Evolutionary conservation across 257 asterid species (phyloP), one percentile per base, ranked within the genome.

Genomic region (Coffea eugenioides): DNA sequence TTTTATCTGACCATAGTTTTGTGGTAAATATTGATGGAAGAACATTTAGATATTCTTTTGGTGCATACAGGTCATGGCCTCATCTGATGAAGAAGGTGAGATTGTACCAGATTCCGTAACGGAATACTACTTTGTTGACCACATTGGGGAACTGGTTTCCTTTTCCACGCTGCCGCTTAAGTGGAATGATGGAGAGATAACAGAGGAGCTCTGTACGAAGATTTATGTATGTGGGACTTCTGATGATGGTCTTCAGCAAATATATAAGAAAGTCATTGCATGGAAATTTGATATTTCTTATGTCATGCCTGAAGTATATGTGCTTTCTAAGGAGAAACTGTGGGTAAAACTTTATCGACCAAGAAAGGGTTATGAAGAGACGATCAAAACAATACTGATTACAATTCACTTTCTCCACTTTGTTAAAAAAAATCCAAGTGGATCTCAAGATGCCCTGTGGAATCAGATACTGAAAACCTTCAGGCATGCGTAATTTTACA

Each of bases 31-130:
- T 9, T 25, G 18, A 12, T 18, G 46, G 39, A 25, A 25, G 15
- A 56, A 16, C 15, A 43, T 23, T 39, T 56, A 57, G 61, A 20
- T n/a, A 4, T 70, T 15, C 25, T 78, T n/a, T 25, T 46, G 27
- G 41, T 71, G 39, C 54, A 56, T 82, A 48, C 70, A 82, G 84
- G 64, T 45, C 75, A 91, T 91, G 96, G 86, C 82, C 46, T 84
- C 87, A 20, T 91, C 93, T n/a, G 94, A 88, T 21, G 96, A 92
- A 80, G 97, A 91, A 76, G 94, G 94, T 76, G 97, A 92, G 80
- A 85, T 91, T 68, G 77, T 80, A 14, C 81, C 87, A n/a, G 86
- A 78, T 59, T 57, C 83, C 41, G 86, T 90, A 52, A 81, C 85
- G 1, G 81, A 89, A 76, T 92, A 84, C 82, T 75, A 81, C 66